Evolutionary conservation across 2,329 filamentous ascomycete genomes (phyloP), one percentile per base, ranked within the genome.

Genomic region (Escovopsis sp.): DNA sequence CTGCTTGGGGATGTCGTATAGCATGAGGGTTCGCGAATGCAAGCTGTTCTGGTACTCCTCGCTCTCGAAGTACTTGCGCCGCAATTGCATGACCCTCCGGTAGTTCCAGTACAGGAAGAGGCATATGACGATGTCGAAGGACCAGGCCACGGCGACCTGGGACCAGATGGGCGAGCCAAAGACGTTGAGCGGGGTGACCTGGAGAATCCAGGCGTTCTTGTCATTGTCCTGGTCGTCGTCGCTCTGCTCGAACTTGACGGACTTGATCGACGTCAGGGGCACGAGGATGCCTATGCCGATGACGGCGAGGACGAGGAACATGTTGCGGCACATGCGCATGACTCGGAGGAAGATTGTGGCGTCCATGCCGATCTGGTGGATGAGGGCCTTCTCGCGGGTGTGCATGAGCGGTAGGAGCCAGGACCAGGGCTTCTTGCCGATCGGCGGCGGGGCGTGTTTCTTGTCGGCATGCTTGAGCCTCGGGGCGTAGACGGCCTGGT

Each of bases 51-150:
- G 86, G 53, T 94, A 98, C 35, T 95, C 89, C 0, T 81, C 70
- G 51, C 79, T 89, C 53, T 89, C 74, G 53, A 94, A 89, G 54
- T 93, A 95, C 35, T 74, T 65, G 45, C 84, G 76, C 47, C 88
- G 75, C 48, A 98, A 62, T 30, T 66, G 64, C 13, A 78, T 61
- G 15, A 98, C 72, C 38, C 76, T 80, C 29, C 73, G 72, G 59
- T 96, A 96, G 54, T 94, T 96, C 66, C 73, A 81, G 87, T 87
- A 98, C 25, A 98, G 64, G 51, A 93, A 94, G 41, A 71, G 80
- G 44, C 75, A 79, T 12, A 95, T 71, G 15, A 86, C 71, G n/a
- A 80, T 57, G 57, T 89, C 80, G 56, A 87, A 84, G 1, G 78
- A 47, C 65, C 72, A 82, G 0, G 72, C 70, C 35, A 76, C 64